Percentiles rank a stretch among this genome's conserved stretches.
Evolutionary conservation across 805 yeast species (phyloP).

Genomic region (Teunomyces pallodes): DNA sequence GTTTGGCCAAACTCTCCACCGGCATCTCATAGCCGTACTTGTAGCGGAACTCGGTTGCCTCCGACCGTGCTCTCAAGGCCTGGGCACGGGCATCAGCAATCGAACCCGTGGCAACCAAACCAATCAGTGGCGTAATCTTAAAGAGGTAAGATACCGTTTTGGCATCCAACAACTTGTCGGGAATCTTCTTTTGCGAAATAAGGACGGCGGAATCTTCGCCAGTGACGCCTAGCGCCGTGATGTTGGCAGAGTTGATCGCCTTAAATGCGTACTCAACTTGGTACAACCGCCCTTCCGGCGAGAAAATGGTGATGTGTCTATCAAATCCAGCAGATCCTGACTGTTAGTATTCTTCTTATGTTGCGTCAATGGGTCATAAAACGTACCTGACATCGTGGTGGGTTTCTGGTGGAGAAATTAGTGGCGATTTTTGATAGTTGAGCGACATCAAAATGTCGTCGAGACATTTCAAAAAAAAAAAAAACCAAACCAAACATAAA

Average conservation of each 20-base stretch:
- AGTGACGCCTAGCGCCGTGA: conserved; percentile 82
- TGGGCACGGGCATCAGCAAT: conserved; percentile 93
- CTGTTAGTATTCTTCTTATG: conserved; percentile 1
- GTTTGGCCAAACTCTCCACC: conserved; percentile 83
- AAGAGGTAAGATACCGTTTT: conserved; percentile 83
- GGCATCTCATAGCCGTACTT: conserved; percentile 97
- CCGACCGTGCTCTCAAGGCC: conserved; percentile 88
- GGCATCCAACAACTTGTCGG: conserved; percentile 90
- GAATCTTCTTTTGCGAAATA: conserved; percentile 92
- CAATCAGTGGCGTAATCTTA: conserved; percentile 75
- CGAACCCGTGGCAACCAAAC: conserved; percentile 91
- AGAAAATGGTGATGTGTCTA: conserved; percentile 96
- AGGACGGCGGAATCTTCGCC: conserved; percentile 87
- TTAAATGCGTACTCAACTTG: conserved; percentile 98
- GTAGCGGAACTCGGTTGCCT: conserved; percentile 92
- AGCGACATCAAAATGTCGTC: background rate
- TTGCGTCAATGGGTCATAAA: background rate
- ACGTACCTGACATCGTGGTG: conserved; percentile 10
- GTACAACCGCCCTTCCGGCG: conserved; percentile 96
- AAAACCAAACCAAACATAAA: background rate
- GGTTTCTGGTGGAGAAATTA: background rate
- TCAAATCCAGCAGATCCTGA: conserved; percentile 90
- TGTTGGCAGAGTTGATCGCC: conserved; percentile 89
- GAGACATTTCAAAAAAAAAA: background rate
- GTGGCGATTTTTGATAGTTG: conserved; percentile 8